These are phyloP conservation scores for Hibiscus tridactylites DNA, from an alignment of 345 rosid species.

Conservation along the genomic window DNA sequence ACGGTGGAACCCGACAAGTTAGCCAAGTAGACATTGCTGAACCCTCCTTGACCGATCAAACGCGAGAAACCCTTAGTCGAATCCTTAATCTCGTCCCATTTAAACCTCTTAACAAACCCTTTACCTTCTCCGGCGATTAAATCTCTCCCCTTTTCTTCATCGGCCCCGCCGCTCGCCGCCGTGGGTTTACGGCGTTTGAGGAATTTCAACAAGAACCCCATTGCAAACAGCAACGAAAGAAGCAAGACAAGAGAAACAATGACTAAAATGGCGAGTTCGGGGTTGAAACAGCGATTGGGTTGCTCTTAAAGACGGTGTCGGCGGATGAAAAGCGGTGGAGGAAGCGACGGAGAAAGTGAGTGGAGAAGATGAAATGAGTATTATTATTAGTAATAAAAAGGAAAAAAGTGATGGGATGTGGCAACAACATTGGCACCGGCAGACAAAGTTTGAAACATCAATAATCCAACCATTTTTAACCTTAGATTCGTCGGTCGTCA, in stretches of 20 bases:
- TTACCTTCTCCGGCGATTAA: neutral
- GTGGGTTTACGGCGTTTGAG: slow-evolving; percentile 9
- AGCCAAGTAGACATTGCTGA: slow-evolving; percentile 69
- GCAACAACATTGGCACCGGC: neutral
- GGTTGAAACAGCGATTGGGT: neutral
- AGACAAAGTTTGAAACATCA: slow-evolving; percentile 12
- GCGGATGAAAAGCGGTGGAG: slow-evolving; percentile 7
- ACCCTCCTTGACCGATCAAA: slow-evolving; percentile 76
- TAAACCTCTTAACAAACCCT: slow-evolving; percentile 25
- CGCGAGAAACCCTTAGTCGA: slow-evolving; percentile 42
- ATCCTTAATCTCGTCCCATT: slow-evolving; percentile 47
- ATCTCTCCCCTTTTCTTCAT: neutral
- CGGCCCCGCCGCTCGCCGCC: neutral
- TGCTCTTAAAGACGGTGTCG: slow-evolving; percentile 16
- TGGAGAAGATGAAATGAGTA: slow-evolving; percentile 1
- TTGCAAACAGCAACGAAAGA: slow-evolving; percentile 10
- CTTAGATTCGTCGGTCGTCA: neutral
- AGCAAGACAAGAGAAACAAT: slow-evolving; percentile 8
- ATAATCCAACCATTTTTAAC: neutral
- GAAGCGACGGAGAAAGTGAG: slow-evolving; percentile 15
- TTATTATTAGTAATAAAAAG: neutral
- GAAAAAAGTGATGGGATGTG: slow-evolving; percentile 10
- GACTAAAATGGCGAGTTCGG: neutral
- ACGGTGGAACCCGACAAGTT: slow-evolving; percentile 23
- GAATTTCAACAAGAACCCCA: slow-evolving; percentile 39